Base-by-base conservation (phyloP, 2,329 filamentous ascomycete species). In the Xylariaceae sp. region DNA sequence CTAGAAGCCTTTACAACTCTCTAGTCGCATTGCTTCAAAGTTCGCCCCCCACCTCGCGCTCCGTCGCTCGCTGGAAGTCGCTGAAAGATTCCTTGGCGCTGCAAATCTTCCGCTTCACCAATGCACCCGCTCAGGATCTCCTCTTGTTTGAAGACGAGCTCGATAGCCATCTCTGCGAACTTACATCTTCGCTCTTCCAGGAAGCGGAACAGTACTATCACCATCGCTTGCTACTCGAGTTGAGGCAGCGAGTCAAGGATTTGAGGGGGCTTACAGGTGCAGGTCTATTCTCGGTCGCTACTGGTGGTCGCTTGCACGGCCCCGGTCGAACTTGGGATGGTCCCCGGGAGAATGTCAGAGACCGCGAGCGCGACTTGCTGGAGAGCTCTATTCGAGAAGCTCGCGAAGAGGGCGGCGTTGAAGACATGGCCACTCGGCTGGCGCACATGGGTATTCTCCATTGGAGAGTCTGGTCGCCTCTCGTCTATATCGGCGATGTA, bases 371-470 rank as follows among this genome's bases (percentile, higher is more conserved):
- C 53, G 58, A 63, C 43, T 42, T 62, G 21, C 50, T 65, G 32
- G 73, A 77, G 54, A 67, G 65, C 19, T 65, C 67, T 3, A 65
- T 66, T 56, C 75, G 75, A 9, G 77, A 80, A 52, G 71, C 73
- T 7, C 77, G 80, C 43, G 81, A 83, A 48, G 81, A 85, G 47
- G 78, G 76, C 43, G 79, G 80, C 32, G 67, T 89, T 40, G 79
- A 81, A 43, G 87, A 91, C 56, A 84, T 96, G 71, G 86, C 90
- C 1, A 88, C 87, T 44, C 86, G 90, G 44, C 80, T 96, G 48
- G 88, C 91, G 5, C 93, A 97, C 68, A 85, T 97, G 44, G 86
- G 90, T 14, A 81, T 95, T 5, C 76, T 98, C 20, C 92, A 97
- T 73, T 97, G 93, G 92, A 84, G 90, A 47, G 89, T 96, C 2